These are phyloP conservation scores for Boeremia lycopersici DNA, from an alignment of 2,329 filamentous ascomycete species.

Conservation along the genomic window DNA sequence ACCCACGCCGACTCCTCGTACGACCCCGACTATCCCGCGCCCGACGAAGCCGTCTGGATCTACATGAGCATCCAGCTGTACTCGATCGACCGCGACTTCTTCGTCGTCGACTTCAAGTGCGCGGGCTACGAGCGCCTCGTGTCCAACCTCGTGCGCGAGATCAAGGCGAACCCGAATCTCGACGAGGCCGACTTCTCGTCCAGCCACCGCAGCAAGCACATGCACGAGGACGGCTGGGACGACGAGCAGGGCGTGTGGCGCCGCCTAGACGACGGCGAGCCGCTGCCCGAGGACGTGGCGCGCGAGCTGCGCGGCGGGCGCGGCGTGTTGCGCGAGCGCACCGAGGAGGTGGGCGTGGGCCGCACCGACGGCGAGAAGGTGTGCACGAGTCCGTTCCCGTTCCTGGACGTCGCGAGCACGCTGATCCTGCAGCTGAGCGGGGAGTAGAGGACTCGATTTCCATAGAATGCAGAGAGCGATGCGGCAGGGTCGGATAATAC, in stretches of 20 bases:
- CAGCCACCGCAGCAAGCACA: conserved; percentile 16
- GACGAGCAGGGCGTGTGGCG: conserved; percentile 45
- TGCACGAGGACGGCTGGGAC: conserved; percentile 41
- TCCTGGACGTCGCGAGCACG: conserved; percentile 89
- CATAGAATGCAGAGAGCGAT: not conserved
- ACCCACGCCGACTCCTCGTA: conserved; percentile 23
- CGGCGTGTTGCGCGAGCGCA: conserved; percentile 44
- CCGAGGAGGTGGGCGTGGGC: conserved; percentile 54
- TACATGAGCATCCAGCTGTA: conserved; percentile 81
- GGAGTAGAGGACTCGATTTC: conserved; percentile 34
- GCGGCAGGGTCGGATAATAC: no score
- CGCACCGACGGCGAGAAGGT: conserved; percentile 81
- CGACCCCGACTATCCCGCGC: conserved; percentile 43
- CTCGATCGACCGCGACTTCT: conserved; percentile 83
- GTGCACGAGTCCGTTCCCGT: conserved; percentile 92
- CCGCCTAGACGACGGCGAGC: conserved; percentile 40
- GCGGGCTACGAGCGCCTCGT: conserved; percentile 93
- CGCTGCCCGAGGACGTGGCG: conserved; percentile 37
- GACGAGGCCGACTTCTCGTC: conserved; percentile 13
- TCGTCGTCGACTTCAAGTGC: conserved; percentile 98
- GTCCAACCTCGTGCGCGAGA: conserved; percentile 48
- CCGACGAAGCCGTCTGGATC: conserved; percentile 78
- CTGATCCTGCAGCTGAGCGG: conserved; percentile 81
- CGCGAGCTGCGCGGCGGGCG: conserved; percentile 41
- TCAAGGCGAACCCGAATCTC: conserved; percentile 37